Evolutionary conservation across 257 asterid species (phyloP).

Genomic region (Cruciata laevipes): DNA sequence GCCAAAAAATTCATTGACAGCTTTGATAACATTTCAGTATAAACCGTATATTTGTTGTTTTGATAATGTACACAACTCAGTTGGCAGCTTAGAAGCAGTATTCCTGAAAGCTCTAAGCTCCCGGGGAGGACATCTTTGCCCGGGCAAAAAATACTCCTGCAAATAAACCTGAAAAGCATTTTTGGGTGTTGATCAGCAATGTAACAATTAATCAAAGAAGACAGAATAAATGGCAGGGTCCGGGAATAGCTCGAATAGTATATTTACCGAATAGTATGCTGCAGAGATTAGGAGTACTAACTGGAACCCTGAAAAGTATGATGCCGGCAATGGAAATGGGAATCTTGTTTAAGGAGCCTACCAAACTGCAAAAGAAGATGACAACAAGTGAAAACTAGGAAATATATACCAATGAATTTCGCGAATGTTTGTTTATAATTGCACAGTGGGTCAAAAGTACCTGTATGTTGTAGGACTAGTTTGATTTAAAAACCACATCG

Average conservation of each 20-base stretch:
- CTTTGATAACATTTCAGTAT: no score
- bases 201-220: not conserved
- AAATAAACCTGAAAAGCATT: slow-evolving; percentile 29
- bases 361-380: slow-evolving; percentile 27
- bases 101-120: not conserved
- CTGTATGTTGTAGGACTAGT: slow-evolving; percentile 52
- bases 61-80: no score
- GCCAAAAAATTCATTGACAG: no score
- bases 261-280: slow-evolving; percentile 41
- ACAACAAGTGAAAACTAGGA: not conserved
- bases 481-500: slow-evolving; percentile 47
- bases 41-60: no score
- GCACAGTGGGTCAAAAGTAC: slow-evolving; percentile 10
- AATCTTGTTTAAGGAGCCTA: slow-evolving; percentile 47
- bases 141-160: slow-evolving; percentile 43
- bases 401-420: not conserved
- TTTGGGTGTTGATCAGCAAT: not conserved
- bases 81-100: not conserved
- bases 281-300: slow-evolving; percentile 35
- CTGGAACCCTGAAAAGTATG: slow-evolving; percentile 38
- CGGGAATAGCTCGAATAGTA: not conserved
- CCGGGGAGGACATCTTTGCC: slow-evolving; percentile 37
- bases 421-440: not conserved
- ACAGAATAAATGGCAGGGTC: not conserved
- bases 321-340: slow-evolving; percentile 44